These are phyloP conservation scores for Malassezia nana DNA, from an alignment of 1,284 basidiomycete genomes.

Conservation along the genomic window DNA sequence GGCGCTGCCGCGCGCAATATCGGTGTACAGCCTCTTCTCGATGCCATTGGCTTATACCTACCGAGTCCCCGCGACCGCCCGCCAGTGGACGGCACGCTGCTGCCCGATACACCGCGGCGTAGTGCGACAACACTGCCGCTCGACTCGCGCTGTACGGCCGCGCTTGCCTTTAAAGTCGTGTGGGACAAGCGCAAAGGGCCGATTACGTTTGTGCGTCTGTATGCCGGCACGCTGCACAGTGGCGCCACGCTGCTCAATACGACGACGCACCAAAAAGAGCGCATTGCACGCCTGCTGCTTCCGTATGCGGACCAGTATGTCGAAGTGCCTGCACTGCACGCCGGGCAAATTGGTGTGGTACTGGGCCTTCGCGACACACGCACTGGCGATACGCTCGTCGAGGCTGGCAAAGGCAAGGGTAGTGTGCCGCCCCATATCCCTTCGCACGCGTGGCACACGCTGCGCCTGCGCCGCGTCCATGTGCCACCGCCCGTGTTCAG, in stretches of 20 bases:
- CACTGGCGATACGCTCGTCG: conserved; percentile 70
- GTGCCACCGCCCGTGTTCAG: conserved; percentile 66
- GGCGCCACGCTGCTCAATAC: conserved; percentile 63
- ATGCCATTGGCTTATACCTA: conserved; percentile 69
- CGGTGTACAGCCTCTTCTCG: conserved; percentile 68
- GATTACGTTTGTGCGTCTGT: conserved; percentile 81
- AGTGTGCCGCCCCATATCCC: conserved; percentile 21
- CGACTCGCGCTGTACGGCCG: background rate
- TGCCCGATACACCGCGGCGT: conserved; percentile 4
- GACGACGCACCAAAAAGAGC: conserved; percentile 62
- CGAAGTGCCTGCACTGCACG: conserved; percentile 69
- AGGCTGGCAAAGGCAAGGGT: conserved; percentile 13
- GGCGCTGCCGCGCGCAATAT: conserved; percentile 71
- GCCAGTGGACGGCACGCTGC: conserved; percentile 10
- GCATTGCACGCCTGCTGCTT: conserved; percentile 65
- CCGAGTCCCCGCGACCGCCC: conserved; percentile 57
- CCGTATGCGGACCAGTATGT: conserved; percentile 68
- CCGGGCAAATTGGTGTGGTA: conserved; percentile 74
- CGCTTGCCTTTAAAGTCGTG: conserved; percentile 74
- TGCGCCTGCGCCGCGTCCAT: conserved; percentile 61
- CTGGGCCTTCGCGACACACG: conserved; percentile 70
- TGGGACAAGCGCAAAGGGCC: conserved; percentile 76
- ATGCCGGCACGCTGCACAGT: conserved; percentile 61
- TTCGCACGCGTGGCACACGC: conserved; percentile 12
- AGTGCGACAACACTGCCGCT: conserved; percentile 1